Percentiles rank a stretch among this genome's conserved stretches.
Conservation (phyloP, 768 basidiomycete species). For the Cyathus striatus region DNA sequence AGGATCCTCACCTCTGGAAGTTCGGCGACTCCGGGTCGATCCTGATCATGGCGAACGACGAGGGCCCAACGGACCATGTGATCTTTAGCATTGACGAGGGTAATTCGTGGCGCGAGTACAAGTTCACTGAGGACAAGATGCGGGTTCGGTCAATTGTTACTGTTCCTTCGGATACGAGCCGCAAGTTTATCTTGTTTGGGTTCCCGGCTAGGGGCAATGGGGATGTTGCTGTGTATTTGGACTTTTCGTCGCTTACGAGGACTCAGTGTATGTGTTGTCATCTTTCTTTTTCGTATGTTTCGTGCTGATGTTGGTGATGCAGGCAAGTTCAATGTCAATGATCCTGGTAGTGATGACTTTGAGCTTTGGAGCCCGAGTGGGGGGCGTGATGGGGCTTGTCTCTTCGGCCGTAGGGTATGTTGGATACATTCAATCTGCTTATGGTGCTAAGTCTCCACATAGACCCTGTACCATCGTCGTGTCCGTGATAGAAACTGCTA, state of each 20-base stretch:
- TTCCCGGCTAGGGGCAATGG: constrained; percentile 38
- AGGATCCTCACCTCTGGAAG: constrained; percentile 96
- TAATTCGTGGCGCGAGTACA: constrained; percentile 80
- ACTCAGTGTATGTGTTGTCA: constrained; percentile 62
- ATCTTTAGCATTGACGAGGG: constrained; percentile 92
- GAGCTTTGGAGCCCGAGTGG: constrained; percentile 96
- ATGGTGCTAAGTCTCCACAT: constrained; percentile 1
- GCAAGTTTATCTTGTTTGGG: constrained; percentile 87
- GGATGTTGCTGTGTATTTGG: constrained; percentile 77
- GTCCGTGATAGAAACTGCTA: constrained; percentile 75
- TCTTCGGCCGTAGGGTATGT: constrained; percentile 86
- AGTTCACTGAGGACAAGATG: constrained; percentile 70
- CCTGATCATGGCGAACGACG: constrained; percentile 92
- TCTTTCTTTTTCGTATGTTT: background rate
- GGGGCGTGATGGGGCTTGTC: constrained; percentile 77
- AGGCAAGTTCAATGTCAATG: constrained; percentile 67
- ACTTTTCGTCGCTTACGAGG: constrained; percentile 76
- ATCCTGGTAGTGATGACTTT: constrained; percentile 88
- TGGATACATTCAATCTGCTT: background rate
- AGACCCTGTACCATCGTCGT: constrained; percentile 93
- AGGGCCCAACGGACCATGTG: constrained; percentile 85
- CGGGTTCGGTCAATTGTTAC: constrained; percentile 77
- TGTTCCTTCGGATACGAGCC: constrained; percentile 84
- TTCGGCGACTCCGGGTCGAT: constrained; percentile 97
- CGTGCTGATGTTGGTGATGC: background rate